Conservation (phyloP, 768 basidiomycete genomes). For the Termitomyces sp. region DNA sequence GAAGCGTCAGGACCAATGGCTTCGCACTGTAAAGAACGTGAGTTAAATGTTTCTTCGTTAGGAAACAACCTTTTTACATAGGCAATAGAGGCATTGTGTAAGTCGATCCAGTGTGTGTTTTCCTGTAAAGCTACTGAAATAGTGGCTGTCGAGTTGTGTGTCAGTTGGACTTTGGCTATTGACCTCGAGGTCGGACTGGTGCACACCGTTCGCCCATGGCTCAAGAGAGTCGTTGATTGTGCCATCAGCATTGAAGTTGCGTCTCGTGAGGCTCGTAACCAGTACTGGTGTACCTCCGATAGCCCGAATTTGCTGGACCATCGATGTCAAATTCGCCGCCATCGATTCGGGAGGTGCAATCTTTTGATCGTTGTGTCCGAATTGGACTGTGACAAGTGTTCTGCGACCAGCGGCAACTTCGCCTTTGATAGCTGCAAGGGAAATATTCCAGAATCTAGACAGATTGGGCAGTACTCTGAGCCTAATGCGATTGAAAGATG, state of each 20-base stretch:
- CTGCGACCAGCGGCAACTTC: background rate
- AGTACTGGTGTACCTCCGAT: background rate
- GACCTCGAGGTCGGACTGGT: background rate
- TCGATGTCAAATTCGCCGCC: background rate
- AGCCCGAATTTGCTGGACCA: background rate
- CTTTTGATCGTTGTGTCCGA: background rate
- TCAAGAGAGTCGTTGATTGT: background rate
- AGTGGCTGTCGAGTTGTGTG: background rate
- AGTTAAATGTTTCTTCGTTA: background rate
- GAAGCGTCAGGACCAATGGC: background rate
- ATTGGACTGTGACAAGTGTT: background rate
- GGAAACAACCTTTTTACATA: background rate
- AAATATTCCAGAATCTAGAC: background rate
- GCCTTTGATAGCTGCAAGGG: background rate
- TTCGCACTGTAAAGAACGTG: background rate
- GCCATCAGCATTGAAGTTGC: background rate
- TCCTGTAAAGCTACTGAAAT: background rate
- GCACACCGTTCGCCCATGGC: background rate
- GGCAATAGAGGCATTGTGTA: background rate
- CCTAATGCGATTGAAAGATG: background rate
- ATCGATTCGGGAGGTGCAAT: background rate
- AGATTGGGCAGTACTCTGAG: background rate
- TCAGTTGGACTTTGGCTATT: background rate
- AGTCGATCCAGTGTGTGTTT: background rate
- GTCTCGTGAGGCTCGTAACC: background rate